Conservation (phyloP, 495 filamentous ascomycete genomes). For the Penicillium pancosmium region DNA sequence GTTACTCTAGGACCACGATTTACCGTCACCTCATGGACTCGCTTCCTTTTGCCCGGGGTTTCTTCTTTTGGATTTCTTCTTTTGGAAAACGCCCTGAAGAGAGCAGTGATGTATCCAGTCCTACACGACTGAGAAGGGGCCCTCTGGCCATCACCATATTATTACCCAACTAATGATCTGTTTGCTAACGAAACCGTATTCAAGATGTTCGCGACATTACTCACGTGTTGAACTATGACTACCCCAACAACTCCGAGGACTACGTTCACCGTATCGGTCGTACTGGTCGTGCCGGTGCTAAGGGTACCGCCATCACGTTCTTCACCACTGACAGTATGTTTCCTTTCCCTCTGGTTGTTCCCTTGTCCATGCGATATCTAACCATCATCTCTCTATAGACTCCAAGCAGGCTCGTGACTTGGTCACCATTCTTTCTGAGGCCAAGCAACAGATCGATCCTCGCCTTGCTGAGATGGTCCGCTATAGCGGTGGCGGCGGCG, state of each 20-base stretch:
- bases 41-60: conserved; percentile 44
- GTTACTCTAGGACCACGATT: conserved; percentile 74
- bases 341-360: conserved; percentile 6
- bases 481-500: conserved; percentile 84
- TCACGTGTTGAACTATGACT: conserved; percentile 99
- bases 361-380: conserved; percentile 34
- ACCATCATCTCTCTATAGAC: conserved; percentile 55
- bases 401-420: conserved; percentile 97
- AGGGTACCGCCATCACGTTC: conserved; percentile 86
- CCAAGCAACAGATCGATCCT: conserved; percentile 98
- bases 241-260: conserved; percentile 99
- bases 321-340: conserved; percentile 98
- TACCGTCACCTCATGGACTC: conserved; percentile 55
- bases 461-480: conserved; percentile 94
- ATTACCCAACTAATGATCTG: conserved; percentile 42
- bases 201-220: conserved; percentile 99
- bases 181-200: conserved; percentile 74
- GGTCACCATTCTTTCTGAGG: conserved; percentile 86
- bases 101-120: conserved; percentile 72
- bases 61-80: conserved; percentile 45
- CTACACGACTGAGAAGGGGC: conserved; percentile 62
- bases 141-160: conserved; percentile 54
- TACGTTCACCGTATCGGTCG: conserved; percentile 97
- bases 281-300: conserved; percentile 89
- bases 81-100: conserved; percentile 62